Conservation (phyloP, 257 asterid genomes). For the Solanum corneliomulleri region DNA sequence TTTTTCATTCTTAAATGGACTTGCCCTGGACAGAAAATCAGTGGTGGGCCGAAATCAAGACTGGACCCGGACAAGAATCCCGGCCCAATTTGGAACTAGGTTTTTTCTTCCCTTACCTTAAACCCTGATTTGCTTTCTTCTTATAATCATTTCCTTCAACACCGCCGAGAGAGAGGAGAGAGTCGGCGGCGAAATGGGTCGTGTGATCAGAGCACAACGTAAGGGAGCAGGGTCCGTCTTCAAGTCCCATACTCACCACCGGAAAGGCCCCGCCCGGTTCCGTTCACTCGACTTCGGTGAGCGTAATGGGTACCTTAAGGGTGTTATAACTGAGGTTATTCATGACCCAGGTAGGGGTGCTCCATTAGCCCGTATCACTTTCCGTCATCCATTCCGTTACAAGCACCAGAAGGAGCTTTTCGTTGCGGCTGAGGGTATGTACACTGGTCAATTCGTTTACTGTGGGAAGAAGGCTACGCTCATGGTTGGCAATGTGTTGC, state of each 20-base stretch:
- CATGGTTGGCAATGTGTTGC: slow-evolving; percentile 60
- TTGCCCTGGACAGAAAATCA: background rate
- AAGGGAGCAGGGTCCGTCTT: slow-evolving; percentile 75
- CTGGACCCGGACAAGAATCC: background rate
- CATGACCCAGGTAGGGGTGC: slow-evolving; percentile 87
- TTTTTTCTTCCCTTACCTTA: background rate
- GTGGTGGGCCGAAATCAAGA: background rate
- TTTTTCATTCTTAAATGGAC: background rate
- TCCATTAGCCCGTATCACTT: slow-evolving; percentile 55
- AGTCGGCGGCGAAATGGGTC: slow-evolving; percentile 32
- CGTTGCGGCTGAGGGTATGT: slow-evolving; percentile 71
- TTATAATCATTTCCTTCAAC: background rate
- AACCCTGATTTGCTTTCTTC: background rate
- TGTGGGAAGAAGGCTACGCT: slow-evolving; percentile 66
- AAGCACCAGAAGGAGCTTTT: slow-evolving; percentile 76
- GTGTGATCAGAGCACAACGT: slow-evolving; percentile 69
- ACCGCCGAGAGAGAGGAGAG: background rate
- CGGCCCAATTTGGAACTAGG: background rate
- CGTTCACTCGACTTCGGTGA: slow-evolving; percentile 73
- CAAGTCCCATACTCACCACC: slow-evolving; percentile 75
- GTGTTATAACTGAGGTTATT: slow-evolving; percentile 53
- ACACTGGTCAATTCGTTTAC: slow-evolving; percentile 58
- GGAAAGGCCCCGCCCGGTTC: slow-evolving; percentile 67
- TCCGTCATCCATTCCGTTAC: slow-evolving; percentile 69
- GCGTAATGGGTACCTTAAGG: slow-evolving; percentile 74